Base-by-base conservation (phyloP, 768 basidiomycete species). In the Lactarius psammicola region DNA sequence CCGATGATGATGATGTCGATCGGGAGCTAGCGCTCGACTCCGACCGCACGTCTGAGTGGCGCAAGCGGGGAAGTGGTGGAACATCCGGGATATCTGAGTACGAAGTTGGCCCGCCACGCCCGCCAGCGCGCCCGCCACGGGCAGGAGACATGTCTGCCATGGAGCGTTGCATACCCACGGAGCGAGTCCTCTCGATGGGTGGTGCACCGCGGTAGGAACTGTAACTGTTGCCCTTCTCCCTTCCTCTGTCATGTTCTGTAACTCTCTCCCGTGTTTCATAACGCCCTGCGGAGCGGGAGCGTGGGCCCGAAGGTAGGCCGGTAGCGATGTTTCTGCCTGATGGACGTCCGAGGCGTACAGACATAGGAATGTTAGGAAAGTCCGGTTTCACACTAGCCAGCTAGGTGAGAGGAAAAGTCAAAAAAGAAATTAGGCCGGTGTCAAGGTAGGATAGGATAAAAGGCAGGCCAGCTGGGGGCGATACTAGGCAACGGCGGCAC, bases 221-320 rank as follows among this genome's bases (percentile, higher is more conserved):
- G 51, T 62, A 51, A 57, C 72, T 71, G 60, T 28, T 54, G 59
- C 56, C 63, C 18, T 42, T 31, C 1, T 62, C 54, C 60, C 63
- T 63, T 36, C 69, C 61, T n/a, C 33, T 63, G 33, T 42, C 30
- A 33, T 23, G 17, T 31, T 42, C 56, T 13, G 17, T 44, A 18
- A 54, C 61, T 20, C 18, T 63, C 40, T 62, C 65, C 18, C 38
- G 56, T 30, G 17, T 34, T 36, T 66, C 61, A 30, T 44, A n/a
- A 8, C 74, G 71, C 40, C 75, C 74, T 1, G 66, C 70, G 3
- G 79, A 77, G 63, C 79, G 80, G 58, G 80, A 73, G 36, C 76
- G 75, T 18, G 79, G 80, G 59, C 70, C 78, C 51, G 76, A 72
- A 49, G 81, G 81, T 40, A 82, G 75, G 46, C 81, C 80, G 26